These are phyloP conservation scores for Platanus orientalis DNA, from an alignment of 164 flowering plant genomes.

Conservation along the genomic window DNA sequence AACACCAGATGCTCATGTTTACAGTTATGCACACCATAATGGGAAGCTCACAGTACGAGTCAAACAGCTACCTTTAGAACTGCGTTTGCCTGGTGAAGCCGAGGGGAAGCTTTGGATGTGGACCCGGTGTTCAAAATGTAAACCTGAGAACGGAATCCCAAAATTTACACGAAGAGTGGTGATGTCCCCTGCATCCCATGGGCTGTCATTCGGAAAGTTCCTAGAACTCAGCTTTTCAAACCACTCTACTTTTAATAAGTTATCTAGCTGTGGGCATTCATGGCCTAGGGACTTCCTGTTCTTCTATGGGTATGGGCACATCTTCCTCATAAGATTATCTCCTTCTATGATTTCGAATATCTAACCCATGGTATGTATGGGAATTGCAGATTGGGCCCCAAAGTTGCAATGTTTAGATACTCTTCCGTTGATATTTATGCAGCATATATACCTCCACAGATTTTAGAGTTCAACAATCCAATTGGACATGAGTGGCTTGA, in stretches of 20 bases:
- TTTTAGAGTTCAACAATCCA: constrained; percentile 51
- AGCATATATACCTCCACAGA: constrained; percentile 61
- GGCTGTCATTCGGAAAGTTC: constrained; percentile 90
- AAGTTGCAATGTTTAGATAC: constrained; percentile 78
- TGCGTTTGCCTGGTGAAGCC: constrained; percentile 63
- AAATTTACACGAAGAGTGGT: constrained; percentile 65
- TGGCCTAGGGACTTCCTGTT: constrained; percentile 54
- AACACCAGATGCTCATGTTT: constrained; percentile 64
- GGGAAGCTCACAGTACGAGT: constrained; percentile 73
- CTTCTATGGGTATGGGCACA: constrained; percentile 77
- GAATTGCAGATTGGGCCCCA: constrained; percentile 64
- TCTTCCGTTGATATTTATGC: constrained; percentile 58
- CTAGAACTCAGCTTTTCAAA: constrained; percentile 76
- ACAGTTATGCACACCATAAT: constrained; percentile 67
- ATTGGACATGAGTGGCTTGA: constrained; percentile 42
- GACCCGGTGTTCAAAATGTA: constrained; percentile 83
- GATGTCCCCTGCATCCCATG: constrained; percentile 59
- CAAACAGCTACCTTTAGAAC: constrained; percentile 37
- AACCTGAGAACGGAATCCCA: constrained; percentile 28
- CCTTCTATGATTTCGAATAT: neutral
- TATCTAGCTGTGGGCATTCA: constrained; percentile 76
- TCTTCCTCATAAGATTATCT: neutral
- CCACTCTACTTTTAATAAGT: constrained; percentile 29
- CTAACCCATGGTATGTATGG: constrained; percentile 8
- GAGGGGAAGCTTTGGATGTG: constrained; percentile 98